phyloP scores from a whole-genome alignment of 2,329 filamentous ascomycete genomes.

The Westerdykella ornata region DNA sequence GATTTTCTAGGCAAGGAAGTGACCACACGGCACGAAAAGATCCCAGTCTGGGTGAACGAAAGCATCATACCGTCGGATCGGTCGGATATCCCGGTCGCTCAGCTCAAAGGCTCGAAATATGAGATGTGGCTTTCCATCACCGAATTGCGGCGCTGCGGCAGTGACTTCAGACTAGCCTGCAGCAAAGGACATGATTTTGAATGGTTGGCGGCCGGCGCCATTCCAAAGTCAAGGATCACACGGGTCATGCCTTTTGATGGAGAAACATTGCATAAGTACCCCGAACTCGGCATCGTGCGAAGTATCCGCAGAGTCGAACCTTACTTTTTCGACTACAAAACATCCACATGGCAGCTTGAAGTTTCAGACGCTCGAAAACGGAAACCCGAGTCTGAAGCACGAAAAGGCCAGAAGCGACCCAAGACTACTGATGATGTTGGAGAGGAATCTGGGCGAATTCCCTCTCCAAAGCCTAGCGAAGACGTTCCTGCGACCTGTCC shows the following conservation, averaged over 20 bases:
- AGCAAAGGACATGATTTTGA: conserved; percentile 11
- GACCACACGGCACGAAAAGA: conserved; percentile 1
- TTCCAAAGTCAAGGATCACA: conserved; percentile 4
- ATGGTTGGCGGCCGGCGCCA: conserved; percentile 10
- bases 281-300: too few relatives aligned
- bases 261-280: conserved; percentile 1
- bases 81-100: background rate
- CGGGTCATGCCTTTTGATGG: conserved; percentile 15
- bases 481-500: too few relatives aligned
- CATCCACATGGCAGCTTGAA: too few relatives aligned
- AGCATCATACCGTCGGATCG: background rate
- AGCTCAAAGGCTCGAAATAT: conserved; percentile 1
- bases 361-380: too few relatives aligned
- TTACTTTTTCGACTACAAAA: too few relatives aligned
- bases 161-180: conserved; percentile 1
- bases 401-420: too few relatives aligned
- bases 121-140: conserved; percentile 10
- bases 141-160: conserved; percentile 6
- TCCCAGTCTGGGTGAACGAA: conserved; percentile 10
- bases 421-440: too few relatives aligned
- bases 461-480: too few relatives aligned
- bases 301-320: too few relatives aligned
- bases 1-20: background rate
- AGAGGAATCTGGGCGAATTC: too few relatives aligned
- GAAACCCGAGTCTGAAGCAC: too few relatives aligned